Conservation (phyloP, 148 eudicot genomes). For the Agrostemma githago region DNA sequence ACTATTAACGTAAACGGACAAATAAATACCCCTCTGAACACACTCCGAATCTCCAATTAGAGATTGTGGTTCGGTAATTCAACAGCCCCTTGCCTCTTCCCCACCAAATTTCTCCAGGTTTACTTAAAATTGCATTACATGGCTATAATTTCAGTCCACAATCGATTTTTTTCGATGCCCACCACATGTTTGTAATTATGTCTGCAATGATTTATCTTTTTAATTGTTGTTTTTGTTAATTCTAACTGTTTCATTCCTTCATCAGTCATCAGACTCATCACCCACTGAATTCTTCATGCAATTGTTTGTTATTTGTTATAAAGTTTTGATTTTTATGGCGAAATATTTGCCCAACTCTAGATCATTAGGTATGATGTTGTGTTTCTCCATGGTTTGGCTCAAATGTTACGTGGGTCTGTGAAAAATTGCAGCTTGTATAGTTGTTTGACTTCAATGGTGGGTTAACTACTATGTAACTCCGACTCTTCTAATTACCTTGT, state of each 20-base stretch:
- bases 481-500: too few relatives aligned
- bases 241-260: slow-evolving; percentile 10
- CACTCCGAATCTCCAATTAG: not conserved
- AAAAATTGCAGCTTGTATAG: not conserved
- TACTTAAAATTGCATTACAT: not conserved
- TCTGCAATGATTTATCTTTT: not conserved
- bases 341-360: not conserved
- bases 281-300: slow-evolving; percentile 17
- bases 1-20: not conserved
- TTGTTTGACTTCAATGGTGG: not conserved
- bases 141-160: not conserved
- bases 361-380: not conserved
- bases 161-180: slow-evolving; percentile 7
- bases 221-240: not conserved
- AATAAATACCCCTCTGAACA: too few relatives aligned
- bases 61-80: not conserved
- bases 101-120: slow-evolving; percentile 7
- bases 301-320: slow-evolving; percentile 4
- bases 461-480: too few relatives aligned
- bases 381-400: not conserved
- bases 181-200: slow-evolving; percentile 19
- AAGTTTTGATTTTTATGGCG: not conserved
- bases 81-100: not conserved
- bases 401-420: not conserved
- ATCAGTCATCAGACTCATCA: slow-evolving; percentile 9